phyloP scores from a whole-genome alignment of 768 basidiomycete species.

The Tephrocybe rancida region DNA sequence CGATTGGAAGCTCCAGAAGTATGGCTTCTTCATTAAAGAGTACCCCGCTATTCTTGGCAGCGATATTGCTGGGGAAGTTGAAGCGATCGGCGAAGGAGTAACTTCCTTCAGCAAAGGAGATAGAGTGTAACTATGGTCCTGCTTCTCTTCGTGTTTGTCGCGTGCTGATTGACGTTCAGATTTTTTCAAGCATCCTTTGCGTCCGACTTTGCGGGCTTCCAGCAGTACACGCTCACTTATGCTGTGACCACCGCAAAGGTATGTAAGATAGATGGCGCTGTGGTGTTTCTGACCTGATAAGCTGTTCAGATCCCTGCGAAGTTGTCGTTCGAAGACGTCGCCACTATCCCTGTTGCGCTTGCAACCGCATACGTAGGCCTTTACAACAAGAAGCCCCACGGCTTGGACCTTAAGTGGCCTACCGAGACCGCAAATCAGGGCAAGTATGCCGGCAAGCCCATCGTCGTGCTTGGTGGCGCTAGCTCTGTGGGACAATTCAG shows the following conservation, averaged over 20 bases:
- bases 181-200: constrained; percentile 40
- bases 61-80: constrained; percentile 55
- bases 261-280: neutral
- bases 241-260: constrained; percentile 44
- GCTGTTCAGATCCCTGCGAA: constrained; percentile 36
- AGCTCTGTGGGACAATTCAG: neutral
- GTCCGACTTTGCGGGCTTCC: constrained; percentile 41
- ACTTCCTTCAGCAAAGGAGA: constrained; percentile 52
- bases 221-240: constrained; percentile 44
- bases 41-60: constrained; percentile 51
- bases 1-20: constrained; percentile 53
- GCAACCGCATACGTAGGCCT: constrained; percentile 38
- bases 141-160: neutral
- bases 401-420: constrained; percentile 27
- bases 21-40: constrained; percentile 37
- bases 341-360: constrained; percentile 41
- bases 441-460: constrained; percentile 31
- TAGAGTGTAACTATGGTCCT: constrained; percentile 42
- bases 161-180: constrained; percentile 19
- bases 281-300: neutral
- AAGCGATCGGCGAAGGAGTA: constrained; percentile 53
- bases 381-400: constrained; percentile 26
- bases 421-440: constrained; percentile 23
- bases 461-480: constrained; percentile 13
- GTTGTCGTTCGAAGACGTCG: constrained; percentile 39